Conservation (phyloP, 108 stramenopile species). For the Hondaea fermentalgiana region DNA sequence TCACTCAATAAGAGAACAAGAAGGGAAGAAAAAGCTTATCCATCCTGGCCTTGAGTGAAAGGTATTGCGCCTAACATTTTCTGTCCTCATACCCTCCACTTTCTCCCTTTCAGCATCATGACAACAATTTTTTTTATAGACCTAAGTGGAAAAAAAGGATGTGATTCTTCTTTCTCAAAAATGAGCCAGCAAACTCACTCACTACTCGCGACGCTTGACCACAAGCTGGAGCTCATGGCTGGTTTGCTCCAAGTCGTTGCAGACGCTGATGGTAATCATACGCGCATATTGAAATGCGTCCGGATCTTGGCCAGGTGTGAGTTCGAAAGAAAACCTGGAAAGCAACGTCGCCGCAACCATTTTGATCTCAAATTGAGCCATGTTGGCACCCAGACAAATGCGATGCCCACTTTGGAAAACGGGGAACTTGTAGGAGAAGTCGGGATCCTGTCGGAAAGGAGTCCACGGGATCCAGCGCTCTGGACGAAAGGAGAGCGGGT, state of each 20-base stretch:
- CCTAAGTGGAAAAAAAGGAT: too few relatives aligned
- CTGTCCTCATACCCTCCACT: too few relatives aligned
- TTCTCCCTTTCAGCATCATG: too few relatives aligned
- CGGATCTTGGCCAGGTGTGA: not conserved
- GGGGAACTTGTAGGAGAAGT: constrained; percentile 18
- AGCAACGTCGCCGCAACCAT: not conserved
- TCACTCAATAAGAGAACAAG: too few relatives aligned
- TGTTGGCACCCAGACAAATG: constrained; percentile 30
- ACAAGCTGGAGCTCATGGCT: not conserved
- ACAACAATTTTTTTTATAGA: too few relatives aligned
- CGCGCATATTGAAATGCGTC: not conserved
- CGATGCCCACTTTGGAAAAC: constrained; percentile 41
- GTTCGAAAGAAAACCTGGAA: not conserved
- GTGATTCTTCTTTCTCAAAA: too few relatives aligned
- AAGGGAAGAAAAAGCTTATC: too few relatives aligned
- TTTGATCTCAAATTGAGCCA: constrained; percentile 41
- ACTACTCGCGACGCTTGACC: not conserved
- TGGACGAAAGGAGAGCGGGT: constrained; percentile 34
- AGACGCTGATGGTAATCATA: not conserved
- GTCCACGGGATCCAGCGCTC: constrained; percentile 36
- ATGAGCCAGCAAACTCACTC: too few relatives aligned
- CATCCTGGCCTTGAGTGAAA: too few relatives aligned
- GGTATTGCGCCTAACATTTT: too few relatives aligned
- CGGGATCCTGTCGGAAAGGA: constrained; percentile 19
- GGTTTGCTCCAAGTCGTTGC: not conserved